Base-by-base conservation (phyloP, 768 basidiomycete genomes). In the Hirschioporus abietinus region DNA sequence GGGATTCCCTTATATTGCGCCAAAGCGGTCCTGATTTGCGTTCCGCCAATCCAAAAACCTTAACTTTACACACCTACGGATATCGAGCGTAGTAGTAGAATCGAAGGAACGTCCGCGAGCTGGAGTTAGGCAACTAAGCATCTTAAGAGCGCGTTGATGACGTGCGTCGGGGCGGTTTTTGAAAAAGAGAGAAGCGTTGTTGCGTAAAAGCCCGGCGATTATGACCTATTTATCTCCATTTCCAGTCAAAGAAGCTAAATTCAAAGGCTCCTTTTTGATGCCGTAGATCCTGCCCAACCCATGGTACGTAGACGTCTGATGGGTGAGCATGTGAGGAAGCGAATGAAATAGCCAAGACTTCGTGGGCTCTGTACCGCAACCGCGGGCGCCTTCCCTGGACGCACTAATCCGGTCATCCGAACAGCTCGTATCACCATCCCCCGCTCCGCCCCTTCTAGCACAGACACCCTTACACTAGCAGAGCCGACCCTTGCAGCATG, bases 151-250 rank as follows among this genome's bases (percentile, higher is more conserved):
- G 42, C 42, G 42, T 20, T 52, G 42, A 20, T 20, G 42, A 52
- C 42, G 42, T 52, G 42, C 42, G 4, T 5, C 20, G 12, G 12
- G 42, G 12, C 12, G 42, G 12, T 52, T 1, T 52, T 20, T 10
- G 42, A 52, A 52, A 52, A 52, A 52, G 42, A 3, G 42, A 52
- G 42, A 15, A 6, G 42, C 12, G 42, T 2, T 3, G 15, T 52
- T 52, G 42, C 42, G 42, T 52, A 52, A 52, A 52, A 52, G 42
- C 42, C 42, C 42, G 12, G 42, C 42, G 42, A 52, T 52, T 52
- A 52, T 52, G 42, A 52, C 42, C 42, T 52, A 52, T 52, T 52
- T 52, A 52, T 52, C 42, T 52, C 42, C 42, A 52, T 52, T 52
- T 52, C 20, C 42, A 52, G 42, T 15, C 42, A 12, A 15, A 52